These are phyloP conservation scores for Stropharia rugosoannulata DNA, from an alignment of 768 basidiomycete genomes.

Conservation along the genomic window DNA sequence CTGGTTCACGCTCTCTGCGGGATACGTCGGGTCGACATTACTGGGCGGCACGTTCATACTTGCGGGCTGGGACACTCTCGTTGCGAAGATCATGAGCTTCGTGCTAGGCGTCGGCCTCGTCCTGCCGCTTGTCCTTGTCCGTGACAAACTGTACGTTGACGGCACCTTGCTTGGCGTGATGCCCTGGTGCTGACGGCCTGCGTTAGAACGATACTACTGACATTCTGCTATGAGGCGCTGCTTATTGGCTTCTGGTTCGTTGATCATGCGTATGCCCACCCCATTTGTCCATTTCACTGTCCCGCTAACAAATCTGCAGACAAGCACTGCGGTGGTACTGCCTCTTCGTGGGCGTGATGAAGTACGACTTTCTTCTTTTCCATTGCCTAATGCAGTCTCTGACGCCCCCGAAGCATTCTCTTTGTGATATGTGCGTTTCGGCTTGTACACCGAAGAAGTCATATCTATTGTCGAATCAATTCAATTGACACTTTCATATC, in stretches of 20 bases:
- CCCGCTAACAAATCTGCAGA: constrained; percentile 32
- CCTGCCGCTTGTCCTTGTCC: constrained; percentile 81
- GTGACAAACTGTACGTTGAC: constrained; percentile 80
- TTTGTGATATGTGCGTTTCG: constrained; percentile 80
- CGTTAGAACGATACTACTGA: constrained; percentile 80
- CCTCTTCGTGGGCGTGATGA: constrained; percentile 82
- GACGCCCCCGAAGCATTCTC: constrained; percentile 51
- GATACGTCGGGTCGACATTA: constrained; percentile 81
- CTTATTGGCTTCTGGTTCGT: constrained; percentile 95
- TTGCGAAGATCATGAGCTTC: constrained; percentile 91
- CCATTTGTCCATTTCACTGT: background rate
- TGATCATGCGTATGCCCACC: constrained; percentile 73
- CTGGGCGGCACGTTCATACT: constrained; percentile 83
- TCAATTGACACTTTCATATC: background rate
- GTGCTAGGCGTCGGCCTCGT: constrained; percentile 85
- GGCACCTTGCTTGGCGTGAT: background rate
- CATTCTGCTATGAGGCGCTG: constrained; percentile 78
- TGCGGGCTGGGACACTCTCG: constrained; percentile 85
- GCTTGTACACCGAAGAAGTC: background rate
- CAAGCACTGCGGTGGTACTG: constrained; percentile 84
- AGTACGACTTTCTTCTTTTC: constrained; percentile 44
- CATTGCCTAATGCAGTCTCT: background rate
- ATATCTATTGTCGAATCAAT: background rate
- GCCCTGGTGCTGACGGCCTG: background rate
- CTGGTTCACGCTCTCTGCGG: constrained; percentile 69